These are phyloP conservation scores for Cryptococcus sp. DNA, from an alignment of 1,284 basidiomycete species.

Conservation along the genomic window DNA sequence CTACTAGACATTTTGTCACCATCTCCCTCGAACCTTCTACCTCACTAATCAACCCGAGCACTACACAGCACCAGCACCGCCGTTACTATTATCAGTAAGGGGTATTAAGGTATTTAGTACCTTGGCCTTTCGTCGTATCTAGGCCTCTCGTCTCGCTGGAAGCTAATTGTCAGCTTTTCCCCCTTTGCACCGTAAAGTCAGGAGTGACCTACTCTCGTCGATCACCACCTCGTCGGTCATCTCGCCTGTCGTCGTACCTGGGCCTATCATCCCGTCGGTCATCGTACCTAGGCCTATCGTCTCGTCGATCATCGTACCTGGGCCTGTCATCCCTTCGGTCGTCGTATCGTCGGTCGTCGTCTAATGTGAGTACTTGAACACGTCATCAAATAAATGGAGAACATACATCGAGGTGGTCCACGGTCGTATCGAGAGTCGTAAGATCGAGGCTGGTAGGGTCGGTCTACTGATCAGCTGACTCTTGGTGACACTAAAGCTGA, in stretches of 20 bases:
- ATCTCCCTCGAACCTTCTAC: no score
- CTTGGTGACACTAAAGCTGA: neutral
- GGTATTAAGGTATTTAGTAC: constrained; percentile 15
- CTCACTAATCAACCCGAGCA: no score
- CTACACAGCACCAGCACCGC: neutral
- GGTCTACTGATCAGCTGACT: constrained; percentile 22
- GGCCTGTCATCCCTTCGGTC: constrained; percentile 42
- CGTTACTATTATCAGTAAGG: neutral
- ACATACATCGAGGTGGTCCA: constrained; percentile 30
- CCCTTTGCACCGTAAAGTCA: no score
- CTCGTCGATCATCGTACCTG: constrained; percentile 40
- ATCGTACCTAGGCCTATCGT: constrained; percentile 13
- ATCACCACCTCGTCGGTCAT: constrained; percentile 16
- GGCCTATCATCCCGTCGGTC: constrained; percentile 20
- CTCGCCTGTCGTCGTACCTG: constrained; percentile 16
- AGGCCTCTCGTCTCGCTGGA: constrained; percentile 17
- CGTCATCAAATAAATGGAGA: neutral
- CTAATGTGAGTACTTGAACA: constrained; percentile 9
- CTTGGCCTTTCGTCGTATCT: constrained; percentile 33
- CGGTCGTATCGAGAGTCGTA: constrained; percentile 46
- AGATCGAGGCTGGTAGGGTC: constrained; percentile 47
- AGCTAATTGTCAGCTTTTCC: no score
- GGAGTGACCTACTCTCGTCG: neutral
- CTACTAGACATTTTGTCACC: no score
- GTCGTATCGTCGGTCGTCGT: constrained; percentile 51